A percentile compares a stretch with the other conserved stretches of the same genome.
Conservation (phyloP, 805 yeast species). For the Cephaloascus albidus region DNA sequence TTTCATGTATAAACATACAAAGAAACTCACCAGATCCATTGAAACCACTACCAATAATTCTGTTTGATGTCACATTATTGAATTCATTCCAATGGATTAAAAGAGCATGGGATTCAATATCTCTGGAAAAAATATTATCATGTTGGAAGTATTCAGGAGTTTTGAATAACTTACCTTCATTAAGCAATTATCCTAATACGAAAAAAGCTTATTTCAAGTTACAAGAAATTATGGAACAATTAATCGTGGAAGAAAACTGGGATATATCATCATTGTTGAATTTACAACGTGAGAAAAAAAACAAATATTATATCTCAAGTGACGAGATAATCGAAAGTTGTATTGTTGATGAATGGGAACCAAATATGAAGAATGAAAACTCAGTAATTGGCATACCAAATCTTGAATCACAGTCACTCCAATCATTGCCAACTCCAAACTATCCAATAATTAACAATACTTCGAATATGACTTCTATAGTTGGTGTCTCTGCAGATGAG, state of each 20-base stretch:
- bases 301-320: slow-evolving; percentile 40
- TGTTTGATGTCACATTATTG: slow-evolving; percentile 39
- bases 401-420: no score
- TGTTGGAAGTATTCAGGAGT: slow-evolving; percentile 36
- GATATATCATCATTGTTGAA: slow-evolving; percentile 45
- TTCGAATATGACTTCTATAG: no score
- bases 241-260: slow-evolving; percentile 50
- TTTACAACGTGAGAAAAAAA: slow-evolving; percentile 31
- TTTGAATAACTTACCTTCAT: slow-evolving; percentile 18
- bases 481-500: not conserved
- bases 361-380: slow-evolving; percentile 4
- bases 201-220: slow-evolving; percentile 32
- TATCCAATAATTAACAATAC: no score
- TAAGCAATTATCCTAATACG: slow-evolving; percentile 13
- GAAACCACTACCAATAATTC: slow-evolving; percentile 14
- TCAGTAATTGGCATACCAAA: no score
- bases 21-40: slow-evolving; percentile 1
- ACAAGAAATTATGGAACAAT: slow-evolving; percentile 29
- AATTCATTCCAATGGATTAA: slow-evolving; percentile 52
- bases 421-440: no score
- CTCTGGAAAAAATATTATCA: slow-evolving; percentile 10
- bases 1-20: slow-evolving; percentile 30
- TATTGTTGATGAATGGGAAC: slow-evolving; percentile 35
- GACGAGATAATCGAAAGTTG: slow-evolving; percentile 56
- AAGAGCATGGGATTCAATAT: slow-evolving; percentile 41